Base-by-base conservation (phyloP, 306 rosid genomes). In the Casuarina cunninghamiana region DNA sequence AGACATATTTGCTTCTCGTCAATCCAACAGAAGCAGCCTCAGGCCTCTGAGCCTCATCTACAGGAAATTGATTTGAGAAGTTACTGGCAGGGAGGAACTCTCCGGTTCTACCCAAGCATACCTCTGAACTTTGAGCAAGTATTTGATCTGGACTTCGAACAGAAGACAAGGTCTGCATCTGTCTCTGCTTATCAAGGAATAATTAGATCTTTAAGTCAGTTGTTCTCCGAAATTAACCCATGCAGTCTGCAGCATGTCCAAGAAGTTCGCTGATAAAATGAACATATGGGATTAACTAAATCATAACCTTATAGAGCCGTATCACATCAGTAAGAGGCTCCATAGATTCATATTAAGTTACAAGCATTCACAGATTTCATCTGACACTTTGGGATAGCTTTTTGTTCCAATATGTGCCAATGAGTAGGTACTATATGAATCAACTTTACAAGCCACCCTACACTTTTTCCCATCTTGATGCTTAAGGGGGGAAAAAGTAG, bases 21-120 rank as follows among this genome's bases (percentile, higher is more conserved):
- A 92, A 88, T 84, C 91, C 88, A 67, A 78, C 85, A 77, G 89
- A 79, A 79, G 93, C 78, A 71, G 83, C 86, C 80, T 89, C 87
- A 74, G 92, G 87, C 87, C 85, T 86, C 61, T 86, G 75, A 83
- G 79, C 93, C 79, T 84, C 86, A 86, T 90, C 93, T 70, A 79
- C 87, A 75, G 85, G 71, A 84, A 86, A 85, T 79, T 90, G 88
- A 86, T 84, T 86, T 65, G 95, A 79, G 79, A 87, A 84, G 79
- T 82, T 80, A 53, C 81, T 75, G 8, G 83, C 66, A 49, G 93
- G 86, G 72, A 65, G 67, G 75, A 75, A 88, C 63, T 83, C 87
- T 37, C 82, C 76, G 72, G 86, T 83, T 69, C 85, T 79, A 58
- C 49, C 77, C 80, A 85, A 60, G 84, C 85, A 84, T 77, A 83